phyloP scores from a whole-genome alignment of 495 filamentous ascomycete species.

The Wilcoxina mikolae region DNA sequence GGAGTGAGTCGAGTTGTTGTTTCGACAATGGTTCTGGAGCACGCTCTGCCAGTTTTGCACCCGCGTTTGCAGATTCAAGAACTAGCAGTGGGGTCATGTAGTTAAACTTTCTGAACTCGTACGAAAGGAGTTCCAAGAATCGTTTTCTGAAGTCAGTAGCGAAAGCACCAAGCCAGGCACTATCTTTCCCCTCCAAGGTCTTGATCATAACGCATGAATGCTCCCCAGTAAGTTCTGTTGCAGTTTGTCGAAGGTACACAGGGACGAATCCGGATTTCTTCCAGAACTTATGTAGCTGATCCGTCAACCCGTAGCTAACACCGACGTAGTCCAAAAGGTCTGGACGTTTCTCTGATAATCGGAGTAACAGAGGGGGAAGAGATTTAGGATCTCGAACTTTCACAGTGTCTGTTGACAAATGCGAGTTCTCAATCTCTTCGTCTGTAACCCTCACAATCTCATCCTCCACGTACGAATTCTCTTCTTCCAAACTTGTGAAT shows the following conservation, averaged over 20 bases:
- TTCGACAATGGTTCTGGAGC: conserved; percentile 43
- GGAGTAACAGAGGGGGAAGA: conserved; percentile 86
- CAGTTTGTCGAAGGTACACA: conserved; percentile 87
- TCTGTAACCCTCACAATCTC: conserved; percentile 71
- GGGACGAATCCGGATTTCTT: conserved; percentile 67
- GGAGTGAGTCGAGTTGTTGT: conserved; percentile 50
- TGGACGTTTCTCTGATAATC: conserved; percentile 68
- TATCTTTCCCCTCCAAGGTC: conserved; percentile 52
- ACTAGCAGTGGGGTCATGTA: conserved; percentile 71
- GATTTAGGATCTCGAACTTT: conserved; percentile 77
- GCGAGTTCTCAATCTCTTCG: conserved; percentile 61
- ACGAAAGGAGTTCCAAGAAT: conserved; percentile 75
- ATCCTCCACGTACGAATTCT: conserved; percentile 38
- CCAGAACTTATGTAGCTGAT: conserved; percentile 90
- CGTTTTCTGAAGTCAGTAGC: conserved; percentile 82
- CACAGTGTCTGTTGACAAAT: conserved; percentile 71
- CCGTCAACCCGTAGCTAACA: conserved; percentile 86
- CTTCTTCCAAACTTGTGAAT: conserved; percentile 66
- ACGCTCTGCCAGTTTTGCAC: conserved; percentile 43
- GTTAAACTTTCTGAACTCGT: conserved; percentile 79
- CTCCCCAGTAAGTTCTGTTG: conserved; percentile 92
- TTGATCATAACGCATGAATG: conserved; percentile 96
- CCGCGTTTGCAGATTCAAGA: conserved; percentile 65
- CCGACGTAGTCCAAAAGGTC: conserved; percentile 79
- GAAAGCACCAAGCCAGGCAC: conserved; percentile 75